Evolutionary conservation across 106 monocot genomes (phyloP), one percentile per base, ranked within the genome.

Genomic region (Narthecium ossifragum): DNA sequence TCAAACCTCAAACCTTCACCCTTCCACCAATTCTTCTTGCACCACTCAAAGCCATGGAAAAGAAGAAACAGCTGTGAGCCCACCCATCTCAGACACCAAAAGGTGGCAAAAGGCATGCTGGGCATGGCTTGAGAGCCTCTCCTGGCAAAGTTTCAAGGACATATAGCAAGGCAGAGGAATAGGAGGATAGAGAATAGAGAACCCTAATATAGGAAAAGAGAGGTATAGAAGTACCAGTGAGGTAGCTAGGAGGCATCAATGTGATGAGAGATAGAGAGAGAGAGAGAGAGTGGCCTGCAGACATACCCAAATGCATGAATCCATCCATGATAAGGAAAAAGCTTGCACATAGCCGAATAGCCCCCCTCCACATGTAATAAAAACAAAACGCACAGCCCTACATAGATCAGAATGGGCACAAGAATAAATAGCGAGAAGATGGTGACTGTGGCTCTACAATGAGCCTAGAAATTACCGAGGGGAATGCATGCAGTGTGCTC

Each of bases 11-110:
- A 0, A 18, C 0, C 7, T 15, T 29, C 6, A 37, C 13, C 17
- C 46, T 71, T 77, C 66, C 36, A n/a, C 38, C n/a, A n/a, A n/a
- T 65, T 57, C 61, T 39, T 61, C 26, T 38, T 55, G 46, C 21
- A 56, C 26, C 53, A 25, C 10, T n/a, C 20, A 30, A 29, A 56
- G 22, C 31, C 5, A 49, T 29, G 36, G 7, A 31, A 30, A 17
- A 31, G 13, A 8, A 27, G 21, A 30, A 14, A 1, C 11, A 32
- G 25, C 27, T n/a, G n/a, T n/a, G 40, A 41, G 43, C 34, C 32
- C 14, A 53, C 33, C 45, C 66, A 54, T 30, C 55, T 34, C 45
- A 46, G 13, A 54, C 21, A 45, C 11, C 34, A 26, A 38, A 34
- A 60, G 31, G 46, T 34, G 34, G 27, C 26, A 61, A 26, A 55